Evolutionary conservation across 225 moss, liverwort and hornwort species (phyloP).

Genomic region (Rhytidiadelphus loreus): DNA sequence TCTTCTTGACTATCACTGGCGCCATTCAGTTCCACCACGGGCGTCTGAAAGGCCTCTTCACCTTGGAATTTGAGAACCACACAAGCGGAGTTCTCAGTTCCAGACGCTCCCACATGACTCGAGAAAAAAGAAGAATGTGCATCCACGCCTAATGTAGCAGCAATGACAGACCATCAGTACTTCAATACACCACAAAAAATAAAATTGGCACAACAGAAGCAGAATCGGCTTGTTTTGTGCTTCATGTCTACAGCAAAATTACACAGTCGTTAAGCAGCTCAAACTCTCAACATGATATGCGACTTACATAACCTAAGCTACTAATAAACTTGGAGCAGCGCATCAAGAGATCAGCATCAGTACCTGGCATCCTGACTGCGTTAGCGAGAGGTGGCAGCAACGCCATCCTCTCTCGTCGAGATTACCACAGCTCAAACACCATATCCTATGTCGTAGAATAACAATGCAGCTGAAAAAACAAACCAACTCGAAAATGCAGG

Average conservation of each 20-base stretch:
- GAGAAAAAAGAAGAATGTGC: constrained; percentile 18
- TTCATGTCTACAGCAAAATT: background rate
- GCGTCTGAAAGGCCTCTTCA: constrained; percentile 22
- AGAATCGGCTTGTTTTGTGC: background rate
- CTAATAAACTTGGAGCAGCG: background rate
- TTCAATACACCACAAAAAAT: background rate
- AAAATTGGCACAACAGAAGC: background rate
- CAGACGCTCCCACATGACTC: constrained; percentile 18
- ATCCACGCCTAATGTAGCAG: constrained; percentile 19
- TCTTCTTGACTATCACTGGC: constrained; percentile 27
- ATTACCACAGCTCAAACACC: background rate
- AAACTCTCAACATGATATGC: background rate
- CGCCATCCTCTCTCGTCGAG: constrained; percentile 17
- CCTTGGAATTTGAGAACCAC: constrained; percentile 19
- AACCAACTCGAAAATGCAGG: background rate
- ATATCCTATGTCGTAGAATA: background rate
- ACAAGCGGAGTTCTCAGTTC: constrained; percentile 7
- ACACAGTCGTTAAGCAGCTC: background rate
- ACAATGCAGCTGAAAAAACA: background rate
- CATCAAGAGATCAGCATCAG: background rate
- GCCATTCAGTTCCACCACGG: constrained; percentile 16
- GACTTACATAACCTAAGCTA: background rate
- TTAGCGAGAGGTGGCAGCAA: constrained; percentile 36
- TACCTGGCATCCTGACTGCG: constrained; percentile 31
- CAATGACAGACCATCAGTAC: background rate